Evolutionary conservation across 2,329 filamentous ascomycete species (phyloP).

Genomic region (Chaetomium strumarium): DNA sequence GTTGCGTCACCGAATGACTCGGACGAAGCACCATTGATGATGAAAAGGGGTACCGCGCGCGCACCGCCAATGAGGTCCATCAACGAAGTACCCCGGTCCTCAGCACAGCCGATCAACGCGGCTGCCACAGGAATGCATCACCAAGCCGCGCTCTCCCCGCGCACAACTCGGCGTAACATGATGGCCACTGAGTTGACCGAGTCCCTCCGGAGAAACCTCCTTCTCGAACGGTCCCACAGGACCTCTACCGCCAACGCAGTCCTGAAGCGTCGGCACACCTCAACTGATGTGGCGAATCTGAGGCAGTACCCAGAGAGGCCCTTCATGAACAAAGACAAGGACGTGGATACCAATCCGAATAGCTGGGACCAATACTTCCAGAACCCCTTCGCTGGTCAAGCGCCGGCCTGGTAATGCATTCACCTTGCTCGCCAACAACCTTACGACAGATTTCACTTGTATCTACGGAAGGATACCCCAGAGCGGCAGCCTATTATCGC

Average conservation of each 20-base stretch:
- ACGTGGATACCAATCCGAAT: constrained; percentile 58
- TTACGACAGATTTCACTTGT: constrained; percentile 3
- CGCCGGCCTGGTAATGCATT: constrained; percentile 69
- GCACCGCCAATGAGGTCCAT: constrained; percentile 46
- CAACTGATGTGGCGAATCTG: constrained; percentile 83
- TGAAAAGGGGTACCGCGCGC: constrained; percentile 54
- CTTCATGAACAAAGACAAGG: constrained; percentile 46
- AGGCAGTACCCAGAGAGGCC: constrained; percentile 69
- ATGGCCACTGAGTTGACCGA: constrained; percentile 90
- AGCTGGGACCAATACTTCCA: constrained; percentile 85
- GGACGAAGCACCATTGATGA: constrained; percentile 56
- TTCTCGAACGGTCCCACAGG: constrained; percentile 95
- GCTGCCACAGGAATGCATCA: constrained; percentile 59
- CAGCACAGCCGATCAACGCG: constrained; percentile 71
- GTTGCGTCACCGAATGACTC: constrained; percentile 52
- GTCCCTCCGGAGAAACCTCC: constrained; percentile 80
- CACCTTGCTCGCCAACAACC: constrained; percentile 4
- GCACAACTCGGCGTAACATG: constrained; percentile 93
- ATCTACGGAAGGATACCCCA: constrained; percentile 21
- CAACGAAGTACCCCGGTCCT: constrained; percentile 59
- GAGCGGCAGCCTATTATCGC: constrained; percentile 20
- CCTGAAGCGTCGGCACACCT: constrained; percentile 83
- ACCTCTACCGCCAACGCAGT: constrained; percentile 82
- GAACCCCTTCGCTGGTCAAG: constrained; percentile 70
- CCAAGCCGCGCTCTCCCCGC: constrained; percentile 76